A percentile compares a stretch with the other conserved stretches of the same genome.
These are phyloP conservation scores for Trichodelitschia bisporula DNA, from an alignment of 495 filamentous ascomycete species.

Conservation along the genomic window DNA sequence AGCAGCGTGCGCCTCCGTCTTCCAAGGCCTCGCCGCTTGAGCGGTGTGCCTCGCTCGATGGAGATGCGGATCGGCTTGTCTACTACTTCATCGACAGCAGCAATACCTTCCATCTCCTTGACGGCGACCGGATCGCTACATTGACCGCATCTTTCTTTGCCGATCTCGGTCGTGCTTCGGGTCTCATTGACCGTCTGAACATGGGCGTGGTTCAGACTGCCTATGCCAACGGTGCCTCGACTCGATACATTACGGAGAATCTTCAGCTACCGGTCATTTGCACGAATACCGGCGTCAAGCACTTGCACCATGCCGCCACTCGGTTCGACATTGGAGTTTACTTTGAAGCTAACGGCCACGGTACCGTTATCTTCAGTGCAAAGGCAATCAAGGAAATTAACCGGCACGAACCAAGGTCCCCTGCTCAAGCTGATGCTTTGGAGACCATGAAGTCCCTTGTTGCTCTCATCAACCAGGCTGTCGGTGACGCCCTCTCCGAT, in stretches of 20 bases:
- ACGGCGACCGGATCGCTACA: conserved; percentile 91
- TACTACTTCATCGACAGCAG: conserved; percentile 83
- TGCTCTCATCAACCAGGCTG: conserved; percentile 89
- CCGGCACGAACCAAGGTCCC: conserved; percentile 60
- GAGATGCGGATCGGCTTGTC: conserved; percentile 83
- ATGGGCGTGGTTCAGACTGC: conserved; percentile 93
- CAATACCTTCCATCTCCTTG: conserved; percentile 63
- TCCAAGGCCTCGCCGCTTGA: conserved; percentile 51
- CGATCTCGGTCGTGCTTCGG: conserved; percentile 57
- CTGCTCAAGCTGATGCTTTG: conserved; percentile 66
- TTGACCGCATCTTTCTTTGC: conserved; percentile 85
- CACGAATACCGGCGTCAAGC: conserved; percentile 90
- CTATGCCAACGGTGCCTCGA: conserved; percentile 92
- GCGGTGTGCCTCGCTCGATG: conserved; percentile 79
- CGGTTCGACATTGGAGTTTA: conserved; percentile 89
- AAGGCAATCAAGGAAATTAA: conserved; percentile 55
- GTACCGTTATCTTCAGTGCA: conserved; percentile 82
- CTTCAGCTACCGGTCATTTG: conserved; percentile 77
- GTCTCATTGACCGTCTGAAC: conserved; percentile 51
- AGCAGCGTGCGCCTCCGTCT: conserved; percentile 67
- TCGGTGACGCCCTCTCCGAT: conserved; percentile 88
- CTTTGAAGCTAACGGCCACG: conserved; percentile 96
- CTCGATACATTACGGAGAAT: conserved; percentile 66
- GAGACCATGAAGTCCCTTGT: conserved; percentile 58
- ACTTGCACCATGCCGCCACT: conserved; percentile 82